Evolutionary conservation across 2,329 filamentous ascomycete genomes (phyloP).

Genomic region (Cladosporium sp.): DNA sequence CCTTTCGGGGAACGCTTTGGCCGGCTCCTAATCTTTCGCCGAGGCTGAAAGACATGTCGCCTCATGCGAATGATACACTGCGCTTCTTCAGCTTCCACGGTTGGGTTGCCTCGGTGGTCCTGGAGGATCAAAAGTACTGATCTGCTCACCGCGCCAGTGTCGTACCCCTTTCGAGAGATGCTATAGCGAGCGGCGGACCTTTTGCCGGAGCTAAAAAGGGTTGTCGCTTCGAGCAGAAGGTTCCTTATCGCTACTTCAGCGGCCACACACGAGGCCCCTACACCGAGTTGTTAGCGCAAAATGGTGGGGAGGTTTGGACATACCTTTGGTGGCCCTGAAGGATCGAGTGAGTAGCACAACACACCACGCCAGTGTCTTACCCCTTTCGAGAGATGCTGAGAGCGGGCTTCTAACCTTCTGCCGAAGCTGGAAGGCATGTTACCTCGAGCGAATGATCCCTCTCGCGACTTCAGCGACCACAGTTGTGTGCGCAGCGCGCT

Average conservation of each 20-base stretch:
- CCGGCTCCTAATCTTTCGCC: background rate
- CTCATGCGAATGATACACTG: background rate
- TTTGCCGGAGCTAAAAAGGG: background rate
- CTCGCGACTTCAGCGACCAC: conserved; percentile 12
- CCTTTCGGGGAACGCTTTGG: background rate
- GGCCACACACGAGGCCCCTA: background rate
- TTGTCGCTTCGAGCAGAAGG: background rate
- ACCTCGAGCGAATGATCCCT: conserved; percentile 6
- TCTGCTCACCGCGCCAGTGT: background rate
- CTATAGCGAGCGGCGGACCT: background rate
- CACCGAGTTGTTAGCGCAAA: background rate
- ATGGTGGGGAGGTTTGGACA: background rate
- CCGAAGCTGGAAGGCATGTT: conserved; percentile 6
- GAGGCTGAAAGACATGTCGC: background rate
- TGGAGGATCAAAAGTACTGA: background rate
- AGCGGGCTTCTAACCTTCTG: conserved; percentile 2
- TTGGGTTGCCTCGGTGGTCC: background rate
- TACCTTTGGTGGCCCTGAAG: conserved; percentile 13
- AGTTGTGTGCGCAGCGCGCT: conserved; percentile 7
- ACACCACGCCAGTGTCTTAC: background rate
- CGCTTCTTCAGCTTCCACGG: conserved; percentile 5
- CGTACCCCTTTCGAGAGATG: background rate
- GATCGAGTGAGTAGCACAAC: conserved; percentile 7
- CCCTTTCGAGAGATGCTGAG: background rate
- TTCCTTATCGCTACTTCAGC: background rate